phyloP scores from a whole-genome alignment of 345 rosid species.

The Camelina sativa region DNA sequence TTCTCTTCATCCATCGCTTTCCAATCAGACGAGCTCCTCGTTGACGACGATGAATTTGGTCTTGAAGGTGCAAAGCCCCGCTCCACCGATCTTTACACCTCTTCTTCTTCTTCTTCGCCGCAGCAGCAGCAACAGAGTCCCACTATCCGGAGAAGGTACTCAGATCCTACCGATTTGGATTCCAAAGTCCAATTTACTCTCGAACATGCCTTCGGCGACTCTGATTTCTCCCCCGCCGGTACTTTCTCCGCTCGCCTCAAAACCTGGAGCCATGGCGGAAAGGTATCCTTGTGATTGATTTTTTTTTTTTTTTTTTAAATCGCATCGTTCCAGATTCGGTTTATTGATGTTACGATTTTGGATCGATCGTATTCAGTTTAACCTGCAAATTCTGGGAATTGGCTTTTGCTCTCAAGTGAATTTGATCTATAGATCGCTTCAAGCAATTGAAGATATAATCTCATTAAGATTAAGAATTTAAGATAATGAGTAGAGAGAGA shows the following conservation, averaged over 20 bases:
- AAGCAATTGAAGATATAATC: neutral
- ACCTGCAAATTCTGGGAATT: neutral
- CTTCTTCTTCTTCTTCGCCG: conserved; percentile 36
- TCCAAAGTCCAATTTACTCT: conserved; percentile 93
- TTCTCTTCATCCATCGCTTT: conserved; percentile 49
- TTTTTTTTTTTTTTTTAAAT: no score
- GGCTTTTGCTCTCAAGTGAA: conserved; percentile 9
- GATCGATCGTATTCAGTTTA: neutral
- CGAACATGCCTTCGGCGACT: conserved; percentile 91
- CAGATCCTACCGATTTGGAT: conserved; percentile 79
- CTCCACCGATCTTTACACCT: conserved; percentile 47
- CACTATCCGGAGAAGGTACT: conserved; percentile 55
- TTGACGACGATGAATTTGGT: conserved; percentile 85
- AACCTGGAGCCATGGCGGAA: conserved; percentile 80
- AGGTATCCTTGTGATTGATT: conserved; percentile 44
- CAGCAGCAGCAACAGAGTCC: conserved; percentile 38
- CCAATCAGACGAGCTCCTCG: conserved; percentile 85
- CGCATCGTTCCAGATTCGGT: no score
- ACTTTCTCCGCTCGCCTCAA: conserved; percentile 94
- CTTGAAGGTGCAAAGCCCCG: conserved; percentile 58
- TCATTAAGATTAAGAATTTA: neutral
- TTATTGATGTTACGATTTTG: no score
- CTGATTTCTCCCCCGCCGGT: conserved; percentile 81
- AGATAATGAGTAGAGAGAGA: neutral
- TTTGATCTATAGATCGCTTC: neutral